Evolutionary conservation across 148 eudicot species (phyloP).

Genomic region (Cornus controversa): DNA sequence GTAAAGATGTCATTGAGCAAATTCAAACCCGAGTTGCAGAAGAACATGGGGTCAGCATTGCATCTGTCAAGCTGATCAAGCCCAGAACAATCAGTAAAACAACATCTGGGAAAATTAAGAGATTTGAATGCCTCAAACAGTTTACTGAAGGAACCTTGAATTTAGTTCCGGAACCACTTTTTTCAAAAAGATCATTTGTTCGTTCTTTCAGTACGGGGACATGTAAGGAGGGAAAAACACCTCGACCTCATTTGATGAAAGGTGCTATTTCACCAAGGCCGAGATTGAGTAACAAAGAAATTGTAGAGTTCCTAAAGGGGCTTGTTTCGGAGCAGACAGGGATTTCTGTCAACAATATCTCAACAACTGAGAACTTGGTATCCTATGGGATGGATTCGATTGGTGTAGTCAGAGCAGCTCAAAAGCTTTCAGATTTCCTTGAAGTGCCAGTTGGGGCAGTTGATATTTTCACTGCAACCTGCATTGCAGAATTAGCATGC

Average conservation of each 20-base stretch:
- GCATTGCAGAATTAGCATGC: slow-evolving; percentile 44
- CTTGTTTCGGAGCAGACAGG: slow-evolving; percentile 48
- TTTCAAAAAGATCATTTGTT: slow-evolving; percentile 17
- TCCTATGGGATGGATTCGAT: slow-evolving; percentile 56
- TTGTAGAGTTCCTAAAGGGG: slow-evolving; percentile 35
- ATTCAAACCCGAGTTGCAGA: slow-evolving; percentile 40
- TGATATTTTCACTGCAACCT: slow-evolving; percentile 56
- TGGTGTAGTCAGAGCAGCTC: slow-evolving; percentile 65
- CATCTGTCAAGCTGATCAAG: slow-evolving; percentile 38
- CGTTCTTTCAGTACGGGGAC: slow-evolving; percentile 47
- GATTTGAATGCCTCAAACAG: slow-evolving; percentile 51
- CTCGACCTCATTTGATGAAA: slow-evolving; percentile 16
- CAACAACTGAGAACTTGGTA: slow-evolving; percentile 36
- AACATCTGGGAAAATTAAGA: slow-evolving; percentile 50
- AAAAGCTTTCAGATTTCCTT: slow-evolving; percentile 51
- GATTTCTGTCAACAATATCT: slow-evolving; percentile 34
- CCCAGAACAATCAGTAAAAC: slow-evolving; percentile 49
- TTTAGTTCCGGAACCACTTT: slow-evolving; percentile 28
- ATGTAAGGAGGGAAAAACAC: slow-evolving; percentile 36
- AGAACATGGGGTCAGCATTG: slow-evolving; percentile 46
- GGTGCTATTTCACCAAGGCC: slow-evolving; percentile 17
- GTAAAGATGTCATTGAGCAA: slow-evolving; percentile 33
- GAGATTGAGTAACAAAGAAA: slow-evolving; percentile 25
- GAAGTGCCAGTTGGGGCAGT: slow-evolving; percentile 53
- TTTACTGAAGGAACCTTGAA: slow-evolving; percentile 42